Base-by-base conservation (phyloP, 257 asterid species). In the Coffea canephora region DNA sequence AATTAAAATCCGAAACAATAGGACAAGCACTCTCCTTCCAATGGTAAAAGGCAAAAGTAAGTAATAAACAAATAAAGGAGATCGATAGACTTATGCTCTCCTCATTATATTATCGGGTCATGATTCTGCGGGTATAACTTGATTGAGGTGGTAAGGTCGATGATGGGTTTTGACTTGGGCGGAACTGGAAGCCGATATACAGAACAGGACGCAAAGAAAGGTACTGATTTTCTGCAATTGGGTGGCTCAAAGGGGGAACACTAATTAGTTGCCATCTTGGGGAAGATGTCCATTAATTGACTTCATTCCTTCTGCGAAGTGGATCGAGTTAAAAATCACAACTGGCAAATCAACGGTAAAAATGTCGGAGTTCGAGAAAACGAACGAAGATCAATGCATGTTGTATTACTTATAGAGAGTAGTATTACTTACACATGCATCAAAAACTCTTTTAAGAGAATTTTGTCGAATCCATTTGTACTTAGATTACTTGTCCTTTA, bases 401-500 rank as follows among this genome's bases (percentile, higher is more conserved):
- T 19, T 78, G 66, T 27, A 27, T 27, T 27, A 27, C 27, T 36
- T 43, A 14, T 65, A 13, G 34, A 31, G 34, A 31, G 36, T 46
- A 31, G 36, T 46, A 69, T 46, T 59, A 57, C 73, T 34, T 46
- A 11, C 81, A 66, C 5, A 39, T 2, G 43, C 4, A 39, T 39
- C 43, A 39, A 66, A 14, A 9, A 41, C 62, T 78, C 11, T 68
- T 31, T 31, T 31, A 31, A 88, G 81, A 80, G 82, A 45, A 54
- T 34, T 88, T 90, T 88, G 94, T 92, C 93, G 87, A 82, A 78
- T 86, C 81, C 43, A 55, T 43, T 39, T 92, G 94, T 90, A 86
- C 69, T 87, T 81, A 68, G 84, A 85, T 86, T 82, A 59, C 77
- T 86, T 89, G 97, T 90, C 93, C 43, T 83, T 70, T 57, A 59